Evolutionary conservation across 2,329 filamentous ascomycete genomes (phyloP).

Genomic region (Scleromitrula shiraiana): DNA sequence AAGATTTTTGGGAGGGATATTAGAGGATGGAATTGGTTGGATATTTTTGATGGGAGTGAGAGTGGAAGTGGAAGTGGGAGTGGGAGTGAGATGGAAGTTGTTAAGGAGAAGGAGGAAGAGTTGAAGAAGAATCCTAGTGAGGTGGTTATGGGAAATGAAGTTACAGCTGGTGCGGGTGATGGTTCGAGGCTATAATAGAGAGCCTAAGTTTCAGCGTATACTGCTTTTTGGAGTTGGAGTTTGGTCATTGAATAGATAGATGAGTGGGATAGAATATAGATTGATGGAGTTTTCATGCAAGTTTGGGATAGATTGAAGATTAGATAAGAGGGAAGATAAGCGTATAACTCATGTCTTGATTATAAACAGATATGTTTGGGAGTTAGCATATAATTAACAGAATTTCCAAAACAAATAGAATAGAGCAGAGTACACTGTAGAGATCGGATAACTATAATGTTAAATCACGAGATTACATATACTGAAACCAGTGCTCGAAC

Average conservation of each 20-base stretch:
- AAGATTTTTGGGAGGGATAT: constrained; percentile 23
- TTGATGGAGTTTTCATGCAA: background rate
- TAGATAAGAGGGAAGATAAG: no score
- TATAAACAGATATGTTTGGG: no score
- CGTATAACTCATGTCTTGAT: no score
- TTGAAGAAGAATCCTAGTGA: constrained; percentile 13
- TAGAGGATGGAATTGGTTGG: constrained; percentile 27
- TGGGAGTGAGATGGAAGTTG: background rate
- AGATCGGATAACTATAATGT: no score
- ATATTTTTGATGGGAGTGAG: constrained; percentile 6
- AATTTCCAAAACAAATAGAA: no score
- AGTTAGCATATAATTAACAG: no score
- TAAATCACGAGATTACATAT: no score
- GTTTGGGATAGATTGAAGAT: background rate
- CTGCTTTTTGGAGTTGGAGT: background rate
- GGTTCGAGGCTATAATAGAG: background rate
- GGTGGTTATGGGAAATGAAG: constrained; percentile 18
- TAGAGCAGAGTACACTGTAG: no score
- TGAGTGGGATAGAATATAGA: no score
- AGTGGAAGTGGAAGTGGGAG: background rate
- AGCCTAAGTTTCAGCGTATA: no score
- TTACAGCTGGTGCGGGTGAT: background rate
- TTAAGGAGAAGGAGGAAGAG: constrained; percentile 7
- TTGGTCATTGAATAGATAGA: no score
- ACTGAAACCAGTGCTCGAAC: no score